Percentiles rank a stretch among this genome's conserved stretches.
These are phyloP conservation scores for Phytophthora ramorum DNA, from an alignment of 352 stramenopile genomes.

Conservation along the genomic window DNA sequence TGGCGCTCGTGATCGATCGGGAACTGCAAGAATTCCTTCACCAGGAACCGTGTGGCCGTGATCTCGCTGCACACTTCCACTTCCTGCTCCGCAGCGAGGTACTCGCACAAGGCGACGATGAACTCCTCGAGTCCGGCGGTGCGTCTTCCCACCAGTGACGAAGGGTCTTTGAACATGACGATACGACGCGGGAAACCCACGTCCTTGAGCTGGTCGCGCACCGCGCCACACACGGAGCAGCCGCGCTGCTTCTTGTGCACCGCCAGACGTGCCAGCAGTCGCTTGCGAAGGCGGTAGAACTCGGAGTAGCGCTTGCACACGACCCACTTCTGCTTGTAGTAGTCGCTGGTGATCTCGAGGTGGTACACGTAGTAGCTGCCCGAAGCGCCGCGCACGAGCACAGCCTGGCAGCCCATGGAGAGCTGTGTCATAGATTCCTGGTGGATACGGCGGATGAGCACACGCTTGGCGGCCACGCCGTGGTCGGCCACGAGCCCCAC, in stretches of 20 bases:
- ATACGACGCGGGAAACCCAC: conserved; percentile 78
- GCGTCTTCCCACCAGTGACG: conserved; percentile 63
- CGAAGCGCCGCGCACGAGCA: conserved; percentile 77
- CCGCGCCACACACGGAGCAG: conserved; percentile 57
- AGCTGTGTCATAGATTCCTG: conserved; percentile 85
- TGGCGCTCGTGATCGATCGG: conserved; percentile 82
- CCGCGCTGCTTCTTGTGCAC: conserved; percentile 62
- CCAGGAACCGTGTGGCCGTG: conserved; percentile 63
- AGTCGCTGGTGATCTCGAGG: conserved; percentile 88
- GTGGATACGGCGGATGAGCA: conserved; percentile 76
- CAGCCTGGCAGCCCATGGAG: conserved; percentile 69
- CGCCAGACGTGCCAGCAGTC: conserved; percentile 61
- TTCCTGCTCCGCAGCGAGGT: conserved; percentile 56
- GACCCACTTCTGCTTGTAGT: conserved; percentile 91
- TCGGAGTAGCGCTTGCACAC: conserved; percentile 90
- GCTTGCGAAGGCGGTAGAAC: conserved; percentile 85
- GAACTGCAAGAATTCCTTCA: conserved; percentile 89
- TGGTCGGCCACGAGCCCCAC: conserved; percentile 62
- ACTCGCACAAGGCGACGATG: conserved; percentile 77
- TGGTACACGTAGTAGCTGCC: conserved; percentile 89
- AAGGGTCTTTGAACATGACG: conserved; percentile 78
- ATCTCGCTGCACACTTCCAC: conserved; percentile 74
- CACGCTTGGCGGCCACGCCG: conserved; percentile 65
- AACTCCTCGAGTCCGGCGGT: conserved; percentile 81
- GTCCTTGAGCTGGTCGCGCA: conserved; percentile 72